A percentile compares a stretch with the other conserved stretches of the same genome.
phyloP scores from a whole-genome alignment of 192 early-diverging fungal species.

The Mortierella antarctica region DNA sequence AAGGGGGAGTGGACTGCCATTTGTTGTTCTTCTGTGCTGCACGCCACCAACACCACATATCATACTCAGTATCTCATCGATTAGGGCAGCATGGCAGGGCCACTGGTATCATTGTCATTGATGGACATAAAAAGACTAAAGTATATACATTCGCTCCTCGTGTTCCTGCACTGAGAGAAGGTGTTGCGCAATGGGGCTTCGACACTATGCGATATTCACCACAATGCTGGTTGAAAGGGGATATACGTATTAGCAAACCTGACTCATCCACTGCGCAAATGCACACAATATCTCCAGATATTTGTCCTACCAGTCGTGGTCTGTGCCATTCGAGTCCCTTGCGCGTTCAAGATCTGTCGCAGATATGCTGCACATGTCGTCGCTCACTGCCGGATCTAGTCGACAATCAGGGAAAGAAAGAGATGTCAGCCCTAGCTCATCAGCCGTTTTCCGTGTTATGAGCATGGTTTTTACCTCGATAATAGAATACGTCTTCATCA shows the following conservation, averaged over 20 bases:
- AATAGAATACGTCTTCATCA: constrained; percentile 80
- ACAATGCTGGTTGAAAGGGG: constrained; percentile 14
- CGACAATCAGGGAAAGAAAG: not conserved
- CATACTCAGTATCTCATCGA: too few species aligned
- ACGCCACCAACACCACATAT: too few species aligned
- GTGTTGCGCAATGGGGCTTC: not conserved
- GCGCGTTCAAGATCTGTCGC: constrained; percentile 75
- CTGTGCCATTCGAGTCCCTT: constrained; percentile 76
- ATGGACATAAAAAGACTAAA: too few species aligned
- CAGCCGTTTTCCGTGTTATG: not conserved
- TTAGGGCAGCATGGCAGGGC: not conserved
- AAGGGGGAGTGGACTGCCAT: not conserved
- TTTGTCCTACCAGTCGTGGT: constrained; percentile 76
- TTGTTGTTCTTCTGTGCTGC: too few species aligned
- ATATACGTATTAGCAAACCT: not conserved
- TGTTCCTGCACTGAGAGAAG: too few species aligned
- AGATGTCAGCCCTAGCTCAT: not conserved
- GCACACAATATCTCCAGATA: not conserved
- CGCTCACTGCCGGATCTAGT: constrained; percentile 77
- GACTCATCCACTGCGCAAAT: not conserved
- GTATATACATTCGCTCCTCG: too few species aligned
- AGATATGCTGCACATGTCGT: constrained; percentile 77
- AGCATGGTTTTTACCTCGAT: constrained; percentile 58
- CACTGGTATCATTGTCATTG: not conserved
- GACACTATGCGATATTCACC: constrained; percentile 14